Percentiles rank a stretch among this genome's conserved stretches.
Conservation (phyloP, 2,329 filamentous ascomycete species). For the Hypoxylon sp. region DNA sequence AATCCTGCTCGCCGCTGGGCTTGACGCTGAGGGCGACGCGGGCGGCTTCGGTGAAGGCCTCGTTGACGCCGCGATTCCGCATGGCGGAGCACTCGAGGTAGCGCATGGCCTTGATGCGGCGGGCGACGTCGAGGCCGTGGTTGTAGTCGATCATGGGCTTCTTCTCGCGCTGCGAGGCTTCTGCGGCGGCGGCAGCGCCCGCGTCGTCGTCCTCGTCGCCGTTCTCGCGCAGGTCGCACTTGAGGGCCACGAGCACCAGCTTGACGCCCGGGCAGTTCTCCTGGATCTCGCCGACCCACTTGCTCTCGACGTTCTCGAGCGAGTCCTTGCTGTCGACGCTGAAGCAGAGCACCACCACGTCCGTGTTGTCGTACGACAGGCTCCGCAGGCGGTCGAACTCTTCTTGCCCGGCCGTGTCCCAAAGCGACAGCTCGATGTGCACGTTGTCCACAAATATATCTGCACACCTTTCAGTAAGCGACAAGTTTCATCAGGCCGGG, state of each 20-base stretch:
- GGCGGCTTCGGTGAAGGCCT: constrained; percentile 97
- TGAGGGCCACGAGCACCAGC: constrained; percentile 92
- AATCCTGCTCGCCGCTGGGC: constrained; percentile 66
- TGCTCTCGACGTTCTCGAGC: constrained; percentile 96
- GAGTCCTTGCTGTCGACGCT: constrained; percentile 96
- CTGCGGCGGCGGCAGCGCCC: constrained; percentile 49
- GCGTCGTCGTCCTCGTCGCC: constrained; percentile 73
- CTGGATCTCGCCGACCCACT: constrained; percentile 97
- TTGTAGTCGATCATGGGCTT: constrained; percentile 86
- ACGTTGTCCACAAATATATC: constrained; percentile 98
- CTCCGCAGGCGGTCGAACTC: constrained; percentile 97
- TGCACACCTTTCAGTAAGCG: constrained; percentile 48
- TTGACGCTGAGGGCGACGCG: constrained; percentile 84
- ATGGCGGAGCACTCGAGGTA: constrained; percentile 99
- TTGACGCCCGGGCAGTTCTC: constrained; percentile 97
- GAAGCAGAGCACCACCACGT: constrained; percentile 99
- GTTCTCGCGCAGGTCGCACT: constrained; percentile 92
- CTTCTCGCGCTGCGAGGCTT: constrained; percentile 61
- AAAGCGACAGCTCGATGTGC: constrained; percentile 95
- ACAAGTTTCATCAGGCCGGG: background rate
- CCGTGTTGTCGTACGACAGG: constrained; percentile 95
- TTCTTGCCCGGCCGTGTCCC: constrained; percentile 98
- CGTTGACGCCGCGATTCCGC: constrained; percentile 96
- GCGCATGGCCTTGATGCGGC: constrained; percentile 88
- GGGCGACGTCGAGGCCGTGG: constrained; percentile 87